A percentile compares a stretch with the other conserved stretches of the same genome.
Evolutionary conservation across 495 filamentous ascomycete species (phyloP).

Genomic region (Thozetella sp.): DNA sequence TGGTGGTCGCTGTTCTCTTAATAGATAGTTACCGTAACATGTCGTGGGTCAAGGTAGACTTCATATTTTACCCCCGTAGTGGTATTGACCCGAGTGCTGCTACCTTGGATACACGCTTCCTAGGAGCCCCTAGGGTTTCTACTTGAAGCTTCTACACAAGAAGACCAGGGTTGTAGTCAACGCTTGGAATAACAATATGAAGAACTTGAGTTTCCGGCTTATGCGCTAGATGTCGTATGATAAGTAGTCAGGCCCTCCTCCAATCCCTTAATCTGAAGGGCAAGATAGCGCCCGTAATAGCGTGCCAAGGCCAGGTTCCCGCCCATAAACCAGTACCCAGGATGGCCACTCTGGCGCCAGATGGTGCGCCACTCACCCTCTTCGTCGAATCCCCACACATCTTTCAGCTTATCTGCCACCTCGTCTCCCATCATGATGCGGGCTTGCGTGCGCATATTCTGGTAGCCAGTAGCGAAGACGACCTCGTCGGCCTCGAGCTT

Average conservation of each 20-base stretch:
- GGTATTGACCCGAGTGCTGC: too few relatives aligned
- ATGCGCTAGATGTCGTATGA: too few relatives aligned
- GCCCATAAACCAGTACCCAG: conserved; percentile 83
- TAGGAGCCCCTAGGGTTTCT: too few relatives aligned
- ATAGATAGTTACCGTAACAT: too few relatives aligned
- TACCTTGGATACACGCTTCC: too few relatives aligned
- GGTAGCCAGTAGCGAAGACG: conserved; percentile 81
- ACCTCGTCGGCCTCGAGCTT: conserved; percentile 77
- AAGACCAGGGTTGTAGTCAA: too few relatives aligned
- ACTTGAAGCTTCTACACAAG: too few relatives aligned
- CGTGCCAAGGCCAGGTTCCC: conserved; percentile 77
- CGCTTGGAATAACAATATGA: too few relatives aligned
- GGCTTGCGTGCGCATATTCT: conserved; percentile 72
- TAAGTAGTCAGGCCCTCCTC: conserved; percentile 62
- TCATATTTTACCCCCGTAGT: too few relatives aligned
- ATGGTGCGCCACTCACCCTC: conserved; percentile 77
- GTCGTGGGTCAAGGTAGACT: too few relatives aligned
- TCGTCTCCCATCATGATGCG: conserved; percentile 70
- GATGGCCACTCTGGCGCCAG: conserved; percentile 72
- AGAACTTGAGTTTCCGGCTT: too few relatives aligned
- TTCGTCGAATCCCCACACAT: conserved; percentile 78
- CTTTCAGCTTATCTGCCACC: conserved; percentile 63
- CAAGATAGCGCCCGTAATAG: conserved; percentile 70
- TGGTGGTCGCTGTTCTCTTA: too few relatives aligned
- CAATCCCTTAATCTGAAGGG: conserved; percentile 73